These are phyloP conservation scores for Diaporthe amygdali DNA, from an alignment of 2,329 filamentous ascomycete species.

Conservation along the genomic window DNA sequence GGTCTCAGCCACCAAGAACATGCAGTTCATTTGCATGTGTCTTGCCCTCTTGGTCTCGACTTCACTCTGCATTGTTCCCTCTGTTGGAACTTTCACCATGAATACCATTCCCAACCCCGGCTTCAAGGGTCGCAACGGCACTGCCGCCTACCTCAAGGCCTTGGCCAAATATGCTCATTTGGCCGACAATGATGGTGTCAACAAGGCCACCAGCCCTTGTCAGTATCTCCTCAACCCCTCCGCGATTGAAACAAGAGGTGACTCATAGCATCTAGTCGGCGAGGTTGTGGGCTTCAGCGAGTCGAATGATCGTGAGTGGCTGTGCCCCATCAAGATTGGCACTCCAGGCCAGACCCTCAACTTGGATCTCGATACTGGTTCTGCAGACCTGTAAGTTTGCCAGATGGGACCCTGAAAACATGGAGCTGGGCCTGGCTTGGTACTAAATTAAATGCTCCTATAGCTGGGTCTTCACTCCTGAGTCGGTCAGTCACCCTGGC, in stretches of 20 bases:
- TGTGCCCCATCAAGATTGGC: conserved; percentile 68
- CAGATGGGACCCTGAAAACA: not conserved
- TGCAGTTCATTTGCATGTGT: conserved; percentile 18
- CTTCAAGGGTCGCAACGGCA: conserved; percentile 38
- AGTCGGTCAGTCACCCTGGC: conserved; percentile 45
- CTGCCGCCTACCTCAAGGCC: conserved; percentile 31
- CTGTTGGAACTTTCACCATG: conserved; percentile 33
- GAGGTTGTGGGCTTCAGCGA: conserved; percentile 31
- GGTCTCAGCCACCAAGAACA: not conserved
- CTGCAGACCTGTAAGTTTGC: conserved; percentile 66
- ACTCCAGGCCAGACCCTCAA: conserved; percentile 60
- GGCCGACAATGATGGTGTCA: conserved; percentile 43
- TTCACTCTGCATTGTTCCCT: conserved; percentile 1
- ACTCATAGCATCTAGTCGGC: conserved; percentile 21
- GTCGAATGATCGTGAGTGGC: conserved; percentile 58
- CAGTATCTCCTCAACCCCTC: conserved; percentile 25
- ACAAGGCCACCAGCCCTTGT: conserved; percentile 7
- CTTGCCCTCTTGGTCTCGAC: conserved; percentile 18
- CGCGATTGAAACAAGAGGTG: conserved; percentile 13
- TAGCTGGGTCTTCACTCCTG: conserved; percentile 61
- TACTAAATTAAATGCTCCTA: conserved; percentile 15
- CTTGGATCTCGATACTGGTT: conserved; percentile 74
- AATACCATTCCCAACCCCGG: conserved; percentile 39
- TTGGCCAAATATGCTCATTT: conserved; percentile 36
- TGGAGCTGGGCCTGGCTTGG: not conserved